Base-by-base conservation (phyloP, 169 alveolate genomes). In the Plasmodium knowlesi region DNA sequence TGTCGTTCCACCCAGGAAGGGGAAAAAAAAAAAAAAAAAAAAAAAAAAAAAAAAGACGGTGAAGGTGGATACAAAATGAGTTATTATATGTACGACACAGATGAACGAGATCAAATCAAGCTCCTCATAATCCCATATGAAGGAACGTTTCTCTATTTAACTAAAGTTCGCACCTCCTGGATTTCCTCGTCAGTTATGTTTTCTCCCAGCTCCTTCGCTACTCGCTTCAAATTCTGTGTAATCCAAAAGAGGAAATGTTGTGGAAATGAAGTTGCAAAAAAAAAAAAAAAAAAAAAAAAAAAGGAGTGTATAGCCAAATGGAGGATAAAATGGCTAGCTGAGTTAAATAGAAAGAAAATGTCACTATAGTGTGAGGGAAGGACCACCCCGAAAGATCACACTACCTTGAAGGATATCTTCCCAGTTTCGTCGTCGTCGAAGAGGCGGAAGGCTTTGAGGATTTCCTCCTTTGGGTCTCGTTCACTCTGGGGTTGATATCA, bases 381-480 rank as follows among this genome's bases (percentile, higher is more conserved):
- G 25, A 54, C 25, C 25, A 37, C 43, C 9, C 25, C n/a, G 3
- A 57, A 57, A 16, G 74, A 0, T 32, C 37, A 81, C 83, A 25
- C 61, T 32, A 98, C 99, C 96, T 98, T 96, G 78, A 98, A 96
- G 82, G 99, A 95, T 78, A 98, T 98, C 74, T 95, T 98, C 46
- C 99, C 99, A 16, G 99, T 98, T 91, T 98, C 99, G 78, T 98
- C 99, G 92, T 99, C 99, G 81, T 99, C 99, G 94, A 99, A 99
- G 85, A 99, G 97, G 71, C 98, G 96, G 96, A 98, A 98, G 10
- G 99, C 99, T 93, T 98, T 99, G 41, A 94, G 81, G 72, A 99
- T 98, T 94, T 99, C 99, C 92, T 98, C 99, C 95, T 97, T 96
- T 5, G 99, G 99, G 93, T 99, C 99, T 93, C 99, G 97, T 61